Conservation (phyloP, 495 filamentous ascomycete genomes). For the Lasiosphaeria miniovina region DNA sequence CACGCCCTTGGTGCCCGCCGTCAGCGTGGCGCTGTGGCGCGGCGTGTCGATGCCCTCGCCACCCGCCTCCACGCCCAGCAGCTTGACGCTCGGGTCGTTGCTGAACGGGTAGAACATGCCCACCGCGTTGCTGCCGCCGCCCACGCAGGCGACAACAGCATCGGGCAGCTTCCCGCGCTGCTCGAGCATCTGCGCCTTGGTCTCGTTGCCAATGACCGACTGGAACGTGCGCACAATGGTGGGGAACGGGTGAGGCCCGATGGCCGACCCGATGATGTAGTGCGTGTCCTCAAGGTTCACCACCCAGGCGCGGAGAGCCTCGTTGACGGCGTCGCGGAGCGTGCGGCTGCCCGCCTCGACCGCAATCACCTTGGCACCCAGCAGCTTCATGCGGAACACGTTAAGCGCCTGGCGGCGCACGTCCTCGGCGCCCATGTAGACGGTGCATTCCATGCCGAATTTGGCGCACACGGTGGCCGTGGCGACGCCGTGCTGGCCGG, state of each 20-base stretch:
- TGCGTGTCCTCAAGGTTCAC: slow-evolving; percentile 83
- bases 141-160: slow-evolving; percentile 93
- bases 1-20: slow-evolving; percentile 85
- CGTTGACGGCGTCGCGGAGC: slow-evolving; percentile 93
- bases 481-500: slow-evolving; percentile 95
- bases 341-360: slow-evolving; percentile 84
- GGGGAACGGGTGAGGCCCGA: slow-evolving; percentile 92
- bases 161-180: slow-evolving; percentile 86
- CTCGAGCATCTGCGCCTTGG: slow-evolving; percentile 80
- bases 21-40: slow-evolving; percentile 86
- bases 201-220: slow-evolving; percentile 88
- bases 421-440: slow-evolving; percentile 96
- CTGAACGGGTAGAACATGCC: slow-evolving; percentile 98
- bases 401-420: slow-evolving; percentile 91
- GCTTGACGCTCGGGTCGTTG: slow-evolving; percentile 76
- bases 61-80: slow-evolving; percentile 94
- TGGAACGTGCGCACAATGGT: slow-evolving; percentile 96
- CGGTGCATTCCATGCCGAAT: slow-evolving; percentile 92
- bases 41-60: slow-evolving; percentile 88
- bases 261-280: slow-evolving; percentile 94
- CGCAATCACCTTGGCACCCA: slow-evolving; percentile 81
- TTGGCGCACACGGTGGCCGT: slow-evolving; percentile 95
- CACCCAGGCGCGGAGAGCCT: slow-evolving; percentile 86
- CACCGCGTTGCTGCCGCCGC: slow-evolving; percentile 84
- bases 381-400: slow-evolving; percentile 94